These are phyloP conservation scores for Verticillium nubilum DNA, from an alignment of 2,329 filamentous ascomycete genomes.

Conservation along the genomic window DNA sequence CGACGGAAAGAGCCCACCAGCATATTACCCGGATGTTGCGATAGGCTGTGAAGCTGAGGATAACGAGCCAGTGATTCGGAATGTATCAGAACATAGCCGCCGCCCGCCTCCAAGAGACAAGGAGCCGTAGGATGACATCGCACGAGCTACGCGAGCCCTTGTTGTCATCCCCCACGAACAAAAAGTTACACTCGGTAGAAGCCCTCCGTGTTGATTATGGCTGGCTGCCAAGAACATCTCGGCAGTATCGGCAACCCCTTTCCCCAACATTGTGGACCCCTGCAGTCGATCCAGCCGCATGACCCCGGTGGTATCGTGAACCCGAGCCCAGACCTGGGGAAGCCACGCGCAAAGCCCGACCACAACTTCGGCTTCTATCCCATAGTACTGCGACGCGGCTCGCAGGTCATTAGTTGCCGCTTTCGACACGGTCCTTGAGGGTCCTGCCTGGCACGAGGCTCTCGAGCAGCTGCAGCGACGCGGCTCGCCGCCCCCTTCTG, in stretches of 20 bases:
- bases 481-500: not conserved
- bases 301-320: not conserved
- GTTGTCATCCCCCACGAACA: not conserved
- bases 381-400: not conserved
- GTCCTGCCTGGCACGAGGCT: not conserved
- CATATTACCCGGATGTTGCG: not conserved
- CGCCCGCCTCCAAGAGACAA: not conserved
- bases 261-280: not conserved
- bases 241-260: not conserved
- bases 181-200: not conserved
- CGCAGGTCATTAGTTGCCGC: not conserved
- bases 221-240: not conserved
- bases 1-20: not conserved
- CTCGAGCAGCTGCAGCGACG: not conserved
- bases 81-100: not conserved
- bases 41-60: not conserved
- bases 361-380: not conserved
- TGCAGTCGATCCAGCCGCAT: not conserved
- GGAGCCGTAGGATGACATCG: not conserved
- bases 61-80: not conserved
- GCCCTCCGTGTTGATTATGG: not conserved
- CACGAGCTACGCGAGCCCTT: not conserved
- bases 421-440: not conserved
- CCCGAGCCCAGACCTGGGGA: not conserved
- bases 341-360: not conserved